These are phyloP conservation scores for Talaromyces verruculosus DNA, from an alignment of 2,329 filamentous ascomycete species.

Conservation along the genomic window DNA sequence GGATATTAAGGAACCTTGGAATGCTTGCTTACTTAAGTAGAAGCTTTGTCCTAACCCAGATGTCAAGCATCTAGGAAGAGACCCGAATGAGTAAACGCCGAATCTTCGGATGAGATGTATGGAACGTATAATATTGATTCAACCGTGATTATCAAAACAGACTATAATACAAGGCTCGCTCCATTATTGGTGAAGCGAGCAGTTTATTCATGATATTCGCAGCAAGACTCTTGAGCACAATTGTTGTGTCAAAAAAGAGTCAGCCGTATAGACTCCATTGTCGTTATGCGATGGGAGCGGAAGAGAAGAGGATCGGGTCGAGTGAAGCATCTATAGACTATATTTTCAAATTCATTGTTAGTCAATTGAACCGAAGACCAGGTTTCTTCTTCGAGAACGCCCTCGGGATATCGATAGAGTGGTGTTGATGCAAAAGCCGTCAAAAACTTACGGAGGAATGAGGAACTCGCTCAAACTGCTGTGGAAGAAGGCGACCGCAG, in stretches of 20 bases:
- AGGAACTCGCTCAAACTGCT: constrained; percentile 68
- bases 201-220: constrained; percentile 4
- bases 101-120: too few relatives aligned
- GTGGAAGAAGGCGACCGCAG: constrained; percentile 64
- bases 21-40: too few relatives aligned
- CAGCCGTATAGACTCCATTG: neutral
- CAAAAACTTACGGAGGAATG: constrained; percentile 56
- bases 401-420: too few relatives aligned
- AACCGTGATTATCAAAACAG: constrained; percentile 9
- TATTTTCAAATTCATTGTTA: neutral
- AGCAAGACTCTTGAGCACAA: neutral
- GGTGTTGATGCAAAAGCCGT: neutral
- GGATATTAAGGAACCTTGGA: too few relatives aligned
- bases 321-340: constrained; percentile 11
- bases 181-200: neutral
- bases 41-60: too few relatives aligned
- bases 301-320: neutral
- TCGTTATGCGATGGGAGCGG: neutral
- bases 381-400: neutral
- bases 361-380: neutral
- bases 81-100: too few relatives aligned
- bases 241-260: neutral
- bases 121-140: neutral
- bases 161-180: constrained; percentile 4
- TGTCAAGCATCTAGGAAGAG: too few relatives aligned